These are phyloP conservation scores for Yamadazyma buinensis DNA, from an alignment of 1,139 yeast genomes.

Conservation along the genomic window DNA sequence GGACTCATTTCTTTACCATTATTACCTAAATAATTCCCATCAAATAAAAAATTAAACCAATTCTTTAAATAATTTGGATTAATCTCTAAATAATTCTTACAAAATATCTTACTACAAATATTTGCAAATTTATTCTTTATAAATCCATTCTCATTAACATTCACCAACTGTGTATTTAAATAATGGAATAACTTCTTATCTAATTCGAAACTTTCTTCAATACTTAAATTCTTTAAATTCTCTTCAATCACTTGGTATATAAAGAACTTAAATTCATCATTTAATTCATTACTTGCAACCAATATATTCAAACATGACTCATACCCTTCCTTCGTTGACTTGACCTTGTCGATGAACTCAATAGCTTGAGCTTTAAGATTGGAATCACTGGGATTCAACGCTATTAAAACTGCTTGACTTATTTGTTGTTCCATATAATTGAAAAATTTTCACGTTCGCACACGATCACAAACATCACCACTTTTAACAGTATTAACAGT, in stretches of 20 bases:
- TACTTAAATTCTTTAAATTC: constrained; percentile 46
- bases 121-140: constrained; percentile 79
- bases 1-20: not conserved
- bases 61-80: constrained; percentile 73
- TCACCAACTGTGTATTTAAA: constrained; percentile 27
- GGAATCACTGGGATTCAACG: constrained; percentile 71
- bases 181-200: constrained; percentile 40
- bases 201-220: constrained; percentile 44
- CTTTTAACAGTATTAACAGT: too few species aligned
- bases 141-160: constrained; percentile 50
- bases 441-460: constrained; percentile 5
- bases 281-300: constrained; percentile 21
- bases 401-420: constrained; percentile 90
- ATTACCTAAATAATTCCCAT: constrained; percentile 20
- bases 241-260: constrained; percentile 79
- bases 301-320: constrained; percentile 68
- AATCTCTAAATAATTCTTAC: constrained; percentile 55
- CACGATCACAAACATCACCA: too few species aligned
- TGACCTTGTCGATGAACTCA: constrained; percentile 71
- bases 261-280: constrained; percentile 65
- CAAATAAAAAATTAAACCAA: constrained; percentile 28
- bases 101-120: constrained; percentile 66
- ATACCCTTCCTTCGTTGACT: constrained; percentile 76
- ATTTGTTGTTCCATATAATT: constrained; percentile 32
- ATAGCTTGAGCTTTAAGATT: constrained; percentile 78